Conservation (phyloP, 768 basidiomycete genomes). For the Pleurotus sapidus region DNA sequence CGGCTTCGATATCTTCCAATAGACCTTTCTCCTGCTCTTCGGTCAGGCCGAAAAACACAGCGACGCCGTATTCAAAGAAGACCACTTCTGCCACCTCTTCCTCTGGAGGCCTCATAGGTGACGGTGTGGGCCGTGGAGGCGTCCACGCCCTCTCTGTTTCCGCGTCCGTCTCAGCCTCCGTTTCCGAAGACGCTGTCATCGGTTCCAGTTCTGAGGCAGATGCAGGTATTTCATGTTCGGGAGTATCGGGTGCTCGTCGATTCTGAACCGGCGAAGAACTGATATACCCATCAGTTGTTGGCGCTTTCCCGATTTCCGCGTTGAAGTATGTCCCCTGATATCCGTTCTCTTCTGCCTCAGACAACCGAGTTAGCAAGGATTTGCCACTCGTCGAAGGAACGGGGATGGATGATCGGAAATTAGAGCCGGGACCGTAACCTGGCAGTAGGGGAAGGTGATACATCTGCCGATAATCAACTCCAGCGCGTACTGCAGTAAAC, state of each 20-base stretch:
- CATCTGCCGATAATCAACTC: conserved; percentile 47
- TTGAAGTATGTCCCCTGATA: conserved; percentile 86
- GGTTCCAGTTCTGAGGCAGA: conserved; percentile 13
- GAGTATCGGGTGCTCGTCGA: conserved; percentile 15
- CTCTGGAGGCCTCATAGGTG: conserved; percentile 22
- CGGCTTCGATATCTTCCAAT: conserved; percentile 77
- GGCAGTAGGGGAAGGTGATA: conserved; percentile 90
- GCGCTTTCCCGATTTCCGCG: conserved; percentile 27
- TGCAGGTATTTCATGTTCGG: conserved; percentile 10
- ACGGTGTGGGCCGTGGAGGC: not conserved
- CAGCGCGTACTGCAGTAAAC: not conserved
- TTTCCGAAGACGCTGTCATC: conserved; percentile 8
- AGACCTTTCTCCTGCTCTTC: conserved; percentile 80
- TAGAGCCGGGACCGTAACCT: conserved; percentile 83
- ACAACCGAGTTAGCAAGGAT: conserved; percentile 64
- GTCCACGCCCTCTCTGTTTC: conserved; percentile 12
- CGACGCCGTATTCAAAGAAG: conserved; percentile 87
- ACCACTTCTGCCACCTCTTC: conserved; percentile 70
- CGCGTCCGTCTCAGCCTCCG: conserved; percentile 14
- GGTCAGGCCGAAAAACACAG: conserved; percentile 85
- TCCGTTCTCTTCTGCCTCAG: conserved; percentile 87
- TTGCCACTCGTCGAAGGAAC: conserved; percentile 48
- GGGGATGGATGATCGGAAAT: conserved; percentile 80
- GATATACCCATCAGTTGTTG: conserved; percentile 62
- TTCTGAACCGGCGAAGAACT: conserved; percentile 39